These are phyloP conservation scores for Trichoderma citrinoviride DNA, from an alignment of 2,329 filamentous ascomycete genomes.

Conservation along the genomic window DNA sequence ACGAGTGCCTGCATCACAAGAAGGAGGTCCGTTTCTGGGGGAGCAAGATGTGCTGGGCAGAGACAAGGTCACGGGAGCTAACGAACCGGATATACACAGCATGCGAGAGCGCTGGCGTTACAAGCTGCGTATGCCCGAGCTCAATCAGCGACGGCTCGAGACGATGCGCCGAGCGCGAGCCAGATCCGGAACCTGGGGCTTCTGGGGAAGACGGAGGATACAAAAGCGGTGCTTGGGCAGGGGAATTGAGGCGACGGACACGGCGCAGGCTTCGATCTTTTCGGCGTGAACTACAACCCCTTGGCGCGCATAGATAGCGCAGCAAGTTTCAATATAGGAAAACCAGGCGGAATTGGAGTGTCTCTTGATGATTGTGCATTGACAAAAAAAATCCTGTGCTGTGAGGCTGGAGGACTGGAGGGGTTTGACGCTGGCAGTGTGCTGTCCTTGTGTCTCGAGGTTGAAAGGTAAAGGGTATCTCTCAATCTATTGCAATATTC, in stretches of 20 bases:
- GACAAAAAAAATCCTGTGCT: background rate
- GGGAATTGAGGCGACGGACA: conserved; percentile 25
- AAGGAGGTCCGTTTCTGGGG: conserved; percentile 73
- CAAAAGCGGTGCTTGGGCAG: conserved; percentile 55
- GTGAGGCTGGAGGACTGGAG: background rate
- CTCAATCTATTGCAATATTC: too few relatives aligned
- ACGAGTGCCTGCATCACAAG: conserved; percentile 97
- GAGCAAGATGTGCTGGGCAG: too few relatives aligned
- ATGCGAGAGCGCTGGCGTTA: conserved; percentile 71
- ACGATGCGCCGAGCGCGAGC: conserved; percentile 76
- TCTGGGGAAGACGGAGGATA: conserved; percentile 79
- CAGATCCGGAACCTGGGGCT: conserved; percentile 86
- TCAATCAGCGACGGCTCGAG: conserved; percentile 70
- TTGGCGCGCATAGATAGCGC: conserved; percentile 14
- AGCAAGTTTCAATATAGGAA: conserved; percentile 13
- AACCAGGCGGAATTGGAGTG: background rate
- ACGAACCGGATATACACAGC: conserved; percentile 47
- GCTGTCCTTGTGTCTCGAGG: too few relatives aligned
- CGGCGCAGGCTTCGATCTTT: background rate
- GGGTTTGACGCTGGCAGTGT: background rate
- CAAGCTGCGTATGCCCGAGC: conserved; percentile 83
- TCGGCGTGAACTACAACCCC: background rate
- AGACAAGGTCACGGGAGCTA: background rate
- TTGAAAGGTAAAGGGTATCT: too few relatives aligned
- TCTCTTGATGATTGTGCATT: background rate